A percentile compares a stretch with the other conserved stretches of the same genome.
Conservation (phyloP, 495 filamentous ascomycete species). For the Elasticomyces elasticus region DNA sequence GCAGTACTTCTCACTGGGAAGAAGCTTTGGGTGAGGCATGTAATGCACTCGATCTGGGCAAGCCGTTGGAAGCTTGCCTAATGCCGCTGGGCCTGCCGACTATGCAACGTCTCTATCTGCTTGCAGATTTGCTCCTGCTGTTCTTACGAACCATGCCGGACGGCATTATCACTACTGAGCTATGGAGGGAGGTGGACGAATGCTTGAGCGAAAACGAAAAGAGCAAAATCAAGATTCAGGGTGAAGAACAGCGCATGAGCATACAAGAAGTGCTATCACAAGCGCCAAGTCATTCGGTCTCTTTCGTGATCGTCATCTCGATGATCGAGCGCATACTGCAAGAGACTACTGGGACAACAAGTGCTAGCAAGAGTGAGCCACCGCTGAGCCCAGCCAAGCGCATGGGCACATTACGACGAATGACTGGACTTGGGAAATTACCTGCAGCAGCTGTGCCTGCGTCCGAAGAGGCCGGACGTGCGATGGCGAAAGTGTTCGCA, state of each 20-base stretch:
- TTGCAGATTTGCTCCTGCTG: constrained; percentile 54
- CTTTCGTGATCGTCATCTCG: constrained; percentile 74
- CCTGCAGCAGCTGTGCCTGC: neutral
- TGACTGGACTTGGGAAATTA: constrained; percentile 9
- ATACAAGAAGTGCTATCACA: constrained; percentile 63
- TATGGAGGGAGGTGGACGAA: constrained; percentile 65
- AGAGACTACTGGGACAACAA: constrained; percentile 15
- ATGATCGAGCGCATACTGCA: constrained; percentile 45
- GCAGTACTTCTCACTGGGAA: constrained; percentile 2
- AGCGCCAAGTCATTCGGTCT: constrained; percentile 68
- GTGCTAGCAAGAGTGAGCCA: neutral
- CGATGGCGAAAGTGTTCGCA: constrained; percentile 12
- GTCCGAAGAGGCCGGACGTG: neutral
- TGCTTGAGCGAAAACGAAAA: constrained; percentile 46
- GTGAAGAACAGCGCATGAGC: constrained; percentile 56
- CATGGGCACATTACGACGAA: constrained; percentile 1
- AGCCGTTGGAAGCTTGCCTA: constrained; percentile 47
- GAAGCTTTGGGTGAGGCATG: constrained; percentile 39
- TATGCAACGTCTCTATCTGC: constrained; percentile 57
- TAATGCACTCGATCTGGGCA: constrained; percentile 61
- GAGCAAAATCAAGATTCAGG: constrained; percentile 36
- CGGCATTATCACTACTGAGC: constrained; percentile 54
- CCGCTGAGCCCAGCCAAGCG: constrained; percentile 1
- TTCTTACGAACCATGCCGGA: constrained; percentile 67
- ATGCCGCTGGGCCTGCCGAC: constrained; percentile 44